Base-by-base conservation (phyloP, 768 basidiomycete genomes). In the Pulveroboletus sp. region DNA sequence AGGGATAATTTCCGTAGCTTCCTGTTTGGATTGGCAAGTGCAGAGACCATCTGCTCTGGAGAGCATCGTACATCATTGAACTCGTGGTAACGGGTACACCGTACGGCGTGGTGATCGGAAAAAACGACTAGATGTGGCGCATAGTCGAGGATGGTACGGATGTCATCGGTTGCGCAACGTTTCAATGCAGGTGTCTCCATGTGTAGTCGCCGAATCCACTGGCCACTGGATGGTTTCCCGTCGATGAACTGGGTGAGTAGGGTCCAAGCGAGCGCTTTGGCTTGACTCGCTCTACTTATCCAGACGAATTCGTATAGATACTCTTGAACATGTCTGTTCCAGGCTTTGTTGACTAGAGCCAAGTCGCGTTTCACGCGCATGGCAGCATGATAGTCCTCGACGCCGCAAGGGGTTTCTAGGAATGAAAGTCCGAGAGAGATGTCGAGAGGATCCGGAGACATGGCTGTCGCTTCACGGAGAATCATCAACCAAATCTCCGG, bases 301-400 rank as follows among this genome's bases (percentile, higher is more conserved):
- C 86, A 87, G 31, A 87, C 76, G 62, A 78, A 81, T 59, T 86
- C 82, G 67, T 76, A 87, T 16, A 87, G 64, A 36, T 79, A 74
- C 47, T 77, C 75, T 57, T 80, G 79, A 4, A 75, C 69, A 44
- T 78, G 71, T 30, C 61, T 70, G 59, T 80, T 71, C 79, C 82
- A 89, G 9, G 71, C 65, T 36, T 74, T 72, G 61, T 68, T 80
- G 6, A 89, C 84, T 38, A 77, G 70, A 7, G 79, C 70, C 22
- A 86, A 62, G 44, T 66, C 65, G 20, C 70, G 67, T 60, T 85
- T 86, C 53, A 69, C 67, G 11, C 57, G 61, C 74, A 86, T 78
- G 49, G 68, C 58, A 2, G 64, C 48, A 29, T 71, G 69, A 60
- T 89, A 83, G 22, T 72, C 69, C 6, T 65, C 60, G 36, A 75